Percentiles rank a stretch among this genome's conserved stretches.
Evolutionary conservation across 768 basidiomycete genomes (phyloP).

Genomic region (Pisolithus sp.): DNA sequence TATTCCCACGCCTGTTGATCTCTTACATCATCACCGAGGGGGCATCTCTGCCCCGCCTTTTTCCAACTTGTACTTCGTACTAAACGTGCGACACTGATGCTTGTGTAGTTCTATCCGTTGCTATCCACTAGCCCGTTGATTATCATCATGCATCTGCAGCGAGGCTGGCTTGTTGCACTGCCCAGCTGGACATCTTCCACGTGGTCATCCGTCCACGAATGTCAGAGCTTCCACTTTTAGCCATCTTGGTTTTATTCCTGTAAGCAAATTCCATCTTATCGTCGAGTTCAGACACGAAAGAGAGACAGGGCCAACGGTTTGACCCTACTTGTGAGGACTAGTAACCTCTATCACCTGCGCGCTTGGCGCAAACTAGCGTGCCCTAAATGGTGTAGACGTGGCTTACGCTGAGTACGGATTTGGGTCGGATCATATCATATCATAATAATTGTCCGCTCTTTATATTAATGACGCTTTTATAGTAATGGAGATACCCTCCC

Average conservation of each 20-base stretch:
- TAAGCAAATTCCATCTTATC: neutral
- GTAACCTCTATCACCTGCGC: neutral
- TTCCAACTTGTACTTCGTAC: neutral
- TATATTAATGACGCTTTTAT: too few species aligned
- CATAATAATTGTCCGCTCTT: too few species aligned
- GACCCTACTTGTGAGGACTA: neutral
- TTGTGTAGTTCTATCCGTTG: neutral
- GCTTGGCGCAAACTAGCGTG: too few species aligned
- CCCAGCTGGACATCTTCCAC: neutral
- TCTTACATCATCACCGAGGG: conserved; percentile 13
- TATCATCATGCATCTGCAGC: neutral
- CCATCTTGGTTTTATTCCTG: conserved; percentile 1
- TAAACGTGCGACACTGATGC: neutral
- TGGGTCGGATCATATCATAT: too few species aligned
- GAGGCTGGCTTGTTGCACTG: neutral
- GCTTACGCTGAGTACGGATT: too few species aligned
- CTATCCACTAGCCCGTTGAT: neutral
- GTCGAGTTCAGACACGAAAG: neutral
- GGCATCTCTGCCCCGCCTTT: neutral
- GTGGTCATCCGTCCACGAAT: neutral
- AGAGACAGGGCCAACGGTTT: neutral
- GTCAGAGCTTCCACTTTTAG: neutral
- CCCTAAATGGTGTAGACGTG: too few species aligned
- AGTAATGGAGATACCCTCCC: too few species aligned
- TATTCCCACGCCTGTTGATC: conserved; percentile 23